Evolutionary conservation across 2,329 filamentous ascomycete species (phyloP).

Genomic region (Colletotrichum tofieldiae): DNA sequence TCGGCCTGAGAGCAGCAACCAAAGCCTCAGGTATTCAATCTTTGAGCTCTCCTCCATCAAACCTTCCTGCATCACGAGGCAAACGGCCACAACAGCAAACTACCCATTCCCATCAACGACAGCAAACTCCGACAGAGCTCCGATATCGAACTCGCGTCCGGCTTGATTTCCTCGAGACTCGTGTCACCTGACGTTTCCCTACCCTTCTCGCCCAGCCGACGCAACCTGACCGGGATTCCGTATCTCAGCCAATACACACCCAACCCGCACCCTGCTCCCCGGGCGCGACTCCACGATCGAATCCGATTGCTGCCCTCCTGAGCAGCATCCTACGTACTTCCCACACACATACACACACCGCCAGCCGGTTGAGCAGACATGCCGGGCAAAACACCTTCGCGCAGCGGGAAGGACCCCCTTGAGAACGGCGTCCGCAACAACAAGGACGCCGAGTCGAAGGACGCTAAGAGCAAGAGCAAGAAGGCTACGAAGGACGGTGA

Average conservation of each 20-base stretch:
- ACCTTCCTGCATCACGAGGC: slow-evolving; percentile 51
- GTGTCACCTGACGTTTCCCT: slow-evolving; percentile 30
- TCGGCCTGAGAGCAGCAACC: slow-evolving; percentile 28
- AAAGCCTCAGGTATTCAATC: slow-evolving; percentile 45
- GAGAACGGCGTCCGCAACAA: slow-evolving; percentile 78
- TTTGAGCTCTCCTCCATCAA: slow-evolving; percentile 49
- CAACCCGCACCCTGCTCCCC: slow-evolving; percentile 25
- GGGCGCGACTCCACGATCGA: slow-evolving; percentile 27
- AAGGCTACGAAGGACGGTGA: slow-evolving; percentile 77
- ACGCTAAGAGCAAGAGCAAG: slow-evolving; percentile 79
- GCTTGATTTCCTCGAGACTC: not conserved
- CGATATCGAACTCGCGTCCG: slow-evolving; percentile 7
- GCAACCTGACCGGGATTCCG: slow-evolving; percentile 19
- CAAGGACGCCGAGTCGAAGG: slow-evolving; percentile 81
- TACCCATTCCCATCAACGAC: slow-evolving; percentile 34
- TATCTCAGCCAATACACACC: slow-evolving; percentile 34
- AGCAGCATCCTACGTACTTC: slow-evolving; percentile 36
- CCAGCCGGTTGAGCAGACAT: slow-evolving; percentile 59
- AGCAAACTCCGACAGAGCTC: slow-evolving; percentile 27
- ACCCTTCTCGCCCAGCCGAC: not conserved
- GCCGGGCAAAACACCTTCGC: slow-evolving; percentile 82
- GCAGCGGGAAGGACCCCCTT: slow-evolving; percentile 78
- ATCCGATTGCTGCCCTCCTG: slow-evolving; percentile 37
- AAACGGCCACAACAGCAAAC: slow-evolving; percentile 38
- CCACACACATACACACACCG: slow-evolving; percentile 26